These are phyloP conservation scores for Prototheca wickerhamii DNA, from an alignment of 163 green algal species.

Conservation along the genomic window DNA sequence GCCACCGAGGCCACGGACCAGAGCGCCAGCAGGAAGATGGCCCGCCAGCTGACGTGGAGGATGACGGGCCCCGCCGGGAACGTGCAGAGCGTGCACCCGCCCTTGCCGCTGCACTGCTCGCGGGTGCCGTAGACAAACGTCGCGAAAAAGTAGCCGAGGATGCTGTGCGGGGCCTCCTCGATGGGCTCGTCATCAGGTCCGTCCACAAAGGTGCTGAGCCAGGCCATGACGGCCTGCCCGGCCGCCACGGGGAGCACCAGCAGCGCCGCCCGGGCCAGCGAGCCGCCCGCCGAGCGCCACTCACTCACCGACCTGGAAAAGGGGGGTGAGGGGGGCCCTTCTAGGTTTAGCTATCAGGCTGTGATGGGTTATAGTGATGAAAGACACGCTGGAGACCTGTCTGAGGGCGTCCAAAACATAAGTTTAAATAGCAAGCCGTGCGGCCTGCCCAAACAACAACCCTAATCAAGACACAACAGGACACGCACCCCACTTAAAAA, in stretches of 20 bases:
- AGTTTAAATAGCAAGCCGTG: no score
- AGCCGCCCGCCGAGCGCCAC: not conserved
- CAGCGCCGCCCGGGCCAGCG: not conserved
- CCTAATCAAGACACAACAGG: not conserved
- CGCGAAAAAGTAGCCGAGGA: conserved; percentile 28
- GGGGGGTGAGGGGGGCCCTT: no score
- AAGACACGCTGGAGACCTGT: no score
- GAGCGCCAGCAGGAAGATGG: conserved; percentile 9
- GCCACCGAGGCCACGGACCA: conserved; percentile 5
- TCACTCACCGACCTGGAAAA: not conserved
- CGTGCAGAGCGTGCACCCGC: conserved; percentile 16
- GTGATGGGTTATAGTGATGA: no score
- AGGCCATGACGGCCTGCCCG: conserved; percentile 21
- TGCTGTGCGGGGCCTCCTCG: conserved; percentile 9
- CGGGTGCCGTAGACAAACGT: conserved; percentile 11
- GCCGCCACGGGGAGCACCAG: conserved; percentile 13
- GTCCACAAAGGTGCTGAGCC: conserved; percentile 12
- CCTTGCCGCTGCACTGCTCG: conserved; percentile 15
- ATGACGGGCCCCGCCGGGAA: conserved; percentile 26
- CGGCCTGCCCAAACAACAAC: no score
- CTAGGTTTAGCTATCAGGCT: no score
- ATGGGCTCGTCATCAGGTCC: conserved; percentile 1
- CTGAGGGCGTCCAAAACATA: no score
- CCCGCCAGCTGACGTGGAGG: conserved; percentile 1
- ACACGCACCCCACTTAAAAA: not conserved